Conservation (phyloP, 371 early-diverging fungal genomes). For the Coemansia sp. region DNA sequence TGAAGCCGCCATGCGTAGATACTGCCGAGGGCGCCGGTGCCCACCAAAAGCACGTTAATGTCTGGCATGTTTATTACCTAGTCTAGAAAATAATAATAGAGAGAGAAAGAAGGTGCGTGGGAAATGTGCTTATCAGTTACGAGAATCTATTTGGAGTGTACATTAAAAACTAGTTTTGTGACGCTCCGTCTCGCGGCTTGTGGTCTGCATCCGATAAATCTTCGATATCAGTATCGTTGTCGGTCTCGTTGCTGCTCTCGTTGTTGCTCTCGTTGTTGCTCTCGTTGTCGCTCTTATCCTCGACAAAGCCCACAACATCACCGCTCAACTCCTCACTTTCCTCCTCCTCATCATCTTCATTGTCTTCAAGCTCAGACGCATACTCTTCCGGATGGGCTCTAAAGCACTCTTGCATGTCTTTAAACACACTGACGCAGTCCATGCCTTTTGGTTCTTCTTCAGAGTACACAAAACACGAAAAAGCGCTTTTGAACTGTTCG, state of each 20-base stretch:
- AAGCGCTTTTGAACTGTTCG: slow-evolving; percentile 92
- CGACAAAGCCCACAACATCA: neutral
- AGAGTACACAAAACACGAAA: slow-evolving; percentile 94
- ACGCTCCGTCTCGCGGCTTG: neutral
- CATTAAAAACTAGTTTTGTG: neutral
- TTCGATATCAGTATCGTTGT: slow-evolving; percentile 2
- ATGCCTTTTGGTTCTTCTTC: slow-evolving; percentile 83
- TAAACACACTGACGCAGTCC: slow-evolving; percentile 81
- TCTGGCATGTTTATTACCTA: neutral
- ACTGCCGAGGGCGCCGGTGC: slow-evolving; percentile 81
- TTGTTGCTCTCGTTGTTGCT: neutral
- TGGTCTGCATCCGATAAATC: neutral
- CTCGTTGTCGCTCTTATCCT: neutral
- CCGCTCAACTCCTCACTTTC: neutral
- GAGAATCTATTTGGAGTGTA: neutral
- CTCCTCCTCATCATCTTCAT: slow-evolving; percentile 13
- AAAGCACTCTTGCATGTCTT: slow-evolving; percentile 87
- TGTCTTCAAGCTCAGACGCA: slow-evolving; percentile 58
- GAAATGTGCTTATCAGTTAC: neutral
- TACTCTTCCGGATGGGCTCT: slow-evolving; percentile 76
- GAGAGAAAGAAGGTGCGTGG: neutral
- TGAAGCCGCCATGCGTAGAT: slow-evolving; percentile 73
- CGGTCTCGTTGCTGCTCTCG: neutral
- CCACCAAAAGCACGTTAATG: slow-evolving; percentile 56
- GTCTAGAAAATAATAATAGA: neutral